A percentile compares a stretch with the other conserved stretches of the same genome.
Conservation (phyloP, 2,329 filamentous ascomycete genomes). For the Dactylella cylindrospora region DNA sequence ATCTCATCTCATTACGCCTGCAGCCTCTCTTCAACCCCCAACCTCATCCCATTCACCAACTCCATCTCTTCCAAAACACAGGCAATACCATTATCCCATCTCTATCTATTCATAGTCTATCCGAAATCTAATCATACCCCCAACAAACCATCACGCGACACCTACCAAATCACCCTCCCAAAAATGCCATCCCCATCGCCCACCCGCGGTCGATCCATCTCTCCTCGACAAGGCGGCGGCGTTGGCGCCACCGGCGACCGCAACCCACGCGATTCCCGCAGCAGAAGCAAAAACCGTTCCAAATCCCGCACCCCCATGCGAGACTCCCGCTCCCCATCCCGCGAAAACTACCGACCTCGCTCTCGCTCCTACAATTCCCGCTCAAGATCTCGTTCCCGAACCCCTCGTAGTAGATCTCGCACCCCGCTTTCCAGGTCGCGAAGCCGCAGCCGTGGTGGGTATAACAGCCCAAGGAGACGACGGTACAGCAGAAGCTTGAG, state of each 20-base stretch:
- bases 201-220: constrained; percentile 33
- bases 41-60: constrained; percentile 1
- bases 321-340: too few species aligned
- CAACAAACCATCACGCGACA: neutral
- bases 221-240: too few species aligned
- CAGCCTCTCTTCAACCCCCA: constrained; percentile 1
- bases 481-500: constrained; percentile 21
- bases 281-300: too few species aligned
- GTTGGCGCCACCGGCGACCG: too few species aligned
- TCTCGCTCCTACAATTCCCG: constrained; percentile 20
- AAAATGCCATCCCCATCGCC: constrained; percentile 32
- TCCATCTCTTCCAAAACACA: neutral
- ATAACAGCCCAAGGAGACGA: neutral
- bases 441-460: constrained; percentile 6
- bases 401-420: constrained; percentile 9
- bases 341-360: neutral
- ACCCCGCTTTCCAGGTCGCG: constrained; percentile 12
- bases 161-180: neutral
- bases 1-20: neutral
- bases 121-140: neutral
- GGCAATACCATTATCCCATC: neutral
- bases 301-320: too few species aligned
- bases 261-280: constrained; percentile 34
- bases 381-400: constrained; percentile 17
- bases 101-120: neutral